Base-by-base conservation (phyloP, 257 asterid genomes). In the Nicotiana otophora region DNA sequence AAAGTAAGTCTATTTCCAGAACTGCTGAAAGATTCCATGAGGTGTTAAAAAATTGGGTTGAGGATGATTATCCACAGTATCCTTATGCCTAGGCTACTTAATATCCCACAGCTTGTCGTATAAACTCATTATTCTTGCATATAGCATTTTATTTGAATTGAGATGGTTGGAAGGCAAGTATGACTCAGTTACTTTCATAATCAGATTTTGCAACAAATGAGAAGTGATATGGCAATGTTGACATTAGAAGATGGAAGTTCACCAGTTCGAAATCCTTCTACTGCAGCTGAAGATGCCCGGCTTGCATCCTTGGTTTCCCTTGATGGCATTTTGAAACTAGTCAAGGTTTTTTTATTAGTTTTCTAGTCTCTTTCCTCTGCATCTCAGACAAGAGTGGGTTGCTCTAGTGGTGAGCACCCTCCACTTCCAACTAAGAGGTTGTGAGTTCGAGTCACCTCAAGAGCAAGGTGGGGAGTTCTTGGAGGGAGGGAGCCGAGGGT, bases 251-350 rank as follows among this genome's bases (percentile, higher is more conserved):
- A 90, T 42, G 93, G 94, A 48, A 93, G 96, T 58, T 82, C 96
- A 70, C 97, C 98, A 42, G 87, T 94, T 84, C 90, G 92, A 61
- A 91, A 91, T 89, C 97, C 99, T 88, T 94, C 98, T 42, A 94
- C 98, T 83, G 98, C 98, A 65, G 93, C 94, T 10, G 99, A 96
- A 93, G 98, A 96, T 91, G 95, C 99, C 77, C 90, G 99, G 80
- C 89, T 96, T 65, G 99, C 99, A 53, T 96, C 99, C 77, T 87
- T 96, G 84, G 92, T 96, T 82, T 89, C 98, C 84, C 98, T 96
- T 67, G 98, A 94, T 87, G 90, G 95, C 90, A 90, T 96, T 74
- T 81, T 96, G 92, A 96, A 94, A 91, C 93, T 93, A 91, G 93
- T 87, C 92, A 91, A 96, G 99, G 98, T 93, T 81, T 77, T 77